Evolutionary conservation across 345 rosid genomes (phyloP), one percentile per base, ranked within the genome.

Genomic region (Rubroshorea leprosula): DNA sequence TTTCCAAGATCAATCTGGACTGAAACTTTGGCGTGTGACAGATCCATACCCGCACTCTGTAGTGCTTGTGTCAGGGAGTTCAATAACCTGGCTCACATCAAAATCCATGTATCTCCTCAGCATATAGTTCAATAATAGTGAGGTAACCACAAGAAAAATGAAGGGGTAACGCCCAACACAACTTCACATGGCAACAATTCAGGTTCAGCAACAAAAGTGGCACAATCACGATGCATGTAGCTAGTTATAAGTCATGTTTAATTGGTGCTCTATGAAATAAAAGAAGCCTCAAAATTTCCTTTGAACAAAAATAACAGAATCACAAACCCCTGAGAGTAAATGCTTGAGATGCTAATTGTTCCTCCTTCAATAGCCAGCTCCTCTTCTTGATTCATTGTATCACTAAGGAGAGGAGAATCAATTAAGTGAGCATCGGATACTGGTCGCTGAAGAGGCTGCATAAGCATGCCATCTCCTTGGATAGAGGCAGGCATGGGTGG

Each of bases 1-100:
- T 82, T 89, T 10, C 95, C 97, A 11, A 93, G 82, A 64, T 90
- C 92, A 49, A 93, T 85, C 74, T 83, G 90, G 44, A 93, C 92
- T 0, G 92, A 83, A 51, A 93, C 77, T 69, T 80, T 83, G 62
- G 99, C 97, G 54, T 85, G 81, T 21, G 99, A 87, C 56, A 93
- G 80, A 76, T 93, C 96, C 54, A 93, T 70, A 54, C 96, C 97
- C 12, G 89, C 74, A 49, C 60, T 76, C 68, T 90, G 83, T 23
- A 93, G 78, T 41, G 97, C 97, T 78, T 81, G 84, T 21, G 97
- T 83, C 69, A 93, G 64, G 31, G 88, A 70, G 73, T 67, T 87
- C 66, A 93, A 72, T 65, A 90, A 65, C 89, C 99, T 93, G 86
- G 56, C 50, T 20, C 29, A 47, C 31, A 54, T 57, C 48, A 54